A percentile compares a stretch with the other conserved stretches of the same genome.
phyloP scores from a whole-genome alignment of 169 alveolate species.

The Amoebophrya sp. region DNA sequence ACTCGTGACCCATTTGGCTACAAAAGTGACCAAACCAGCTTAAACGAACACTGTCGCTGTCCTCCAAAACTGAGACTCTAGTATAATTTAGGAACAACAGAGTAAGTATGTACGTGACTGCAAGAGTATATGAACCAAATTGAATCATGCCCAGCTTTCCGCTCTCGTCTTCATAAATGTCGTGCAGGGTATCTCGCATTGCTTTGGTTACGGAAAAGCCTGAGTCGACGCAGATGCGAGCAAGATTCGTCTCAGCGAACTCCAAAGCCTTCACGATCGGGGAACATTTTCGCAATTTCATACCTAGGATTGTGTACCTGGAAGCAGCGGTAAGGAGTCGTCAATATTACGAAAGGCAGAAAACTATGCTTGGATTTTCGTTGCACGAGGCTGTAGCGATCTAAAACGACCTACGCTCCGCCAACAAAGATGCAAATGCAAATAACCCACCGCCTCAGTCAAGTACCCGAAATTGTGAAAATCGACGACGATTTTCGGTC shows the following conservation, averaged over 20 bases:
- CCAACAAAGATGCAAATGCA: background rate
- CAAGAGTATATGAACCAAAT: no score
- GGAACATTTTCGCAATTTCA: background rate
- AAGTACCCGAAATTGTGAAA: background rate
- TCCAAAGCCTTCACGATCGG: background rate
- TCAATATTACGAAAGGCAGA: background rate
- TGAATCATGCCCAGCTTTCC: no score
- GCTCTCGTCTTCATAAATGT: no score
- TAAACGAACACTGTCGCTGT: no score
- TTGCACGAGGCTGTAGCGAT: background rate
- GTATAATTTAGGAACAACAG: no score
- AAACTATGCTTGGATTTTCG: background rate
- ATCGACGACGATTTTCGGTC: background rate
- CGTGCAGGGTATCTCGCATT: no score
- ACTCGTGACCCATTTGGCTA: no score
- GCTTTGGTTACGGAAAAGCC: background rate
- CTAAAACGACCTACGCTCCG: background rate
- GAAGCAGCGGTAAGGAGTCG: background rate
- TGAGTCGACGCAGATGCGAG: background rate
- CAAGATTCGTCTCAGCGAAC: background rate
- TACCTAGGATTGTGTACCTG: background rate
- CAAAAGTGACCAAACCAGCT: no score
- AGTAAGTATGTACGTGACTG: no score
- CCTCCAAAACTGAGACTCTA: no score
- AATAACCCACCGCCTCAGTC: no score